Conservation (phyloP, 2,329 filamentous ascomycete species). For the Septoria linicola region DNA sequence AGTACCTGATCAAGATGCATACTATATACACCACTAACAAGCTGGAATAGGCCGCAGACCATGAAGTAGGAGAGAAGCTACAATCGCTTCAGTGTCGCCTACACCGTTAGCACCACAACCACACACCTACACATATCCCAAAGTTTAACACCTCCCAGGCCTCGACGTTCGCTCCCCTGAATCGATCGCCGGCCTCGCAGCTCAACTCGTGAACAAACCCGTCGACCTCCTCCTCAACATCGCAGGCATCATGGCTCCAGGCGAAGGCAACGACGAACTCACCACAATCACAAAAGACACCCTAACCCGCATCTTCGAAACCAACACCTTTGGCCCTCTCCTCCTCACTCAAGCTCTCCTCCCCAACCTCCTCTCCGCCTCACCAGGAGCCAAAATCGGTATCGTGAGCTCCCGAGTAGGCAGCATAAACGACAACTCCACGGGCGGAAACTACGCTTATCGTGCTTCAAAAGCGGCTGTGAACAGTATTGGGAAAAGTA, state of each 20-base stretch:
- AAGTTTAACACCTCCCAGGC: slow-evolving; percentile 18
- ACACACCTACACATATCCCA: too few species aligned
- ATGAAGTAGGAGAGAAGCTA: slow-evolving; percentile 34
- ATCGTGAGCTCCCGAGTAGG: slow-evolving; percentile 48
- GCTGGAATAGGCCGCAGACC: slow-evolving; percentile 20
- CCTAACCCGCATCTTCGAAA: slow-evolving; percentile 42
- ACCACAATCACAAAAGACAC: slow-evolving; percentile 33
- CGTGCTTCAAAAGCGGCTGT: slow-evolving; percentile 48
- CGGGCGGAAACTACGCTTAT: slow-evolving; percentile 47
- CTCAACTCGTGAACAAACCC: slow-evolving; percentile 33
- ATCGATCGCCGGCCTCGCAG: slow-evolving; percentile 40
- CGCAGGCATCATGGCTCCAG: slow-evolving; percentile 39
- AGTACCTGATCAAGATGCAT: background rate
- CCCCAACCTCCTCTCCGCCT: slow-evolving; percentile 40
- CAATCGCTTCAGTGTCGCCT: slow-evolving; percentile 37
- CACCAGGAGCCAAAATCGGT: slow-evolving; percentile 38
- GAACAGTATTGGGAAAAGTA: slow-evolving; percentile 46
- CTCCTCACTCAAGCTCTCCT: slow-evolving; percentile 48
- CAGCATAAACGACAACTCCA: slow-evolving; percentile 45
- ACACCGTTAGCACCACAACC: slow-evolving; percentile 18
- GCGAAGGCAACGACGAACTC: slow-evolving; percentile 37
- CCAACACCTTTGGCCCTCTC: slow-evolving; percentile 49
- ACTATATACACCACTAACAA: background rate
- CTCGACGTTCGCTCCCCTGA: slow-evolving; percentile 40
- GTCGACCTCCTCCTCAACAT: slow-evolving; percentile 44